These are phyloP conservation scores for Stentor coeruleus DNA, from an alignment of 73 alveolate species.

Conservation along the genomic window DNA sequence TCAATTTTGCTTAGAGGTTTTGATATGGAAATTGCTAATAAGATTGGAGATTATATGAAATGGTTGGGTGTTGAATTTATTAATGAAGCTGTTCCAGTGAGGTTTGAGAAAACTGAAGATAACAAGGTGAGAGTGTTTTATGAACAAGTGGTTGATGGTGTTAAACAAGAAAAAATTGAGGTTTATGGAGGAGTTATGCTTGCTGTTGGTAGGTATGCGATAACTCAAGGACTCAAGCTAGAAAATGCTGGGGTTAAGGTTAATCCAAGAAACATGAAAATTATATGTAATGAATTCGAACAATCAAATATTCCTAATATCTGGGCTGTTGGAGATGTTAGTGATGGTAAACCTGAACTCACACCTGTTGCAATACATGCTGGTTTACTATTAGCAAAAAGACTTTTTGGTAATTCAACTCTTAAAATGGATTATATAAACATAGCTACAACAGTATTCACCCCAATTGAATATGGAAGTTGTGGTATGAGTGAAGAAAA, in stretches of 20 bases:
- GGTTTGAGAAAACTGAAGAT: conserved; percentile 68
- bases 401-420: conserved; percentile 82
- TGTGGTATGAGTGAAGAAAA: conserved; percentile 85
- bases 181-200: conserved; percentile 86
- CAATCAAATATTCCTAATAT: conserved; percentile 86
- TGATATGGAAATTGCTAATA: conserved; percentile 96
- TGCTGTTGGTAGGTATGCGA: conserved; percentile 94
- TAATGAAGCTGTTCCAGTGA: conserved; percentile 74
- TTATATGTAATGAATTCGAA: conserved; percentile 76
- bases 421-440: conserved; percentile 88
- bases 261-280: conserved; percentile 68
- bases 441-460: conserved; percentile 97
- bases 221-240: conserved; percentile 69
- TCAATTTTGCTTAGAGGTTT: conserved; percentile 95
- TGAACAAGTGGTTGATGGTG: conserved; percentile 59
- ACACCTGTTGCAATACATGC: conserved; percentile 99
- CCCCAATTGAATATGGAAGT: conserved; percentile 97
- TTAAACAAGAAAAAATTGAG: conserved; percentile 60
- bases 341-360: conserved; percentile 92
- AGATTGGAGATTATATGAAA: conserved; percentile 82
- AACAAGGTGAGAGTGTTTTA: conserved; percentile 63
- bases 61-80: conserved; percentile 81
- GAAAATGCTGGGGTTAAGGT: conserved; percentile 82
- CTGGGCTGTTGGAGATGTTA: conserved; percentile 96
- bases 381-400: conserved; percentile 87